Base-by-base conservation (phyloP, 2,329 filamentous ascomycete genomes). In the Calonectria hongkongensis region DNA sequence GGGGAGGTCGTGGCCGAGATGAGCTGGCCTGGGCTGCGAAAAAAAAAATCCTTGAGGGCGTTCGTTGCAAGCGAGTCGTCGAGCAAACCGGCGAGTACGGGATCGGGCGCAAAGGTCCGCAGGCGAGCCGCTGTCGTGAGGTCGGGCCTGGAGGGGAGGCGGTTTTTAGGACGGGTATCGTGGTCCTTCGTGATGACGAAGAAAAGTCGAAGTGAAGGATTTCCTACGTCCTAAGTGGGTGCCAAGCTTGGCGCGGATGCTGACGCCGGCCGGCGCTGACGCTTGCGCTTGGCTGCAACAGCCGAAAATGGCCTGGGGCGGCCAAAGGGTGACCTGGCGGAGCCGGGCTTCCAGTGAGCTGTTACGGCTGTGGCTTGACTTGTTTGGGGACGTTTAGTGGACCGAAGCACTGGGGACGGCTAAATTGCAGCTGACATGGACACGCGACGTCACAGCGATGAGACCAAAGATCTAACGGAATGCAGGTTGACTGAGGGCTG, bases 301-400 rank as follows among this genome's bases (percentile, higher is more conserved):
- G 77, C 75, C 77, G 74, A 71, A 76, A 69, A 66, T 71, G 58
- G 54, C 25, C 45, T 50, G 18, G 39, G 36, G 62, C 62, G 30
- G 54, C 62, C 73, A 66, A 43, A 70, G 65, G 74, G 66, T 21
- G 66, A 16, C 65, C 62, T 72, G 54, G 70, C 70, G 66, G 75
- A 66, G 63, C 73, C 66, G 74, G 75, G 72, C 63, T 74, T 51
- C 50, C 50, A 56, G 71, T 43, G 60, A 48, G 48, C 69, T 62
- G 18, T 18, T 65, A 65, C 73, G 74, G 77, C 68, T 78, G 74
- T 79, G 77, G 77, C 77, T 79, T 76, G 73, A 78, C 60, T 73
- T 75, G 76, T 69, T 67, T 60, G 73, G 50, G 76, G 70, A 69
- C 45, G 43, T 72, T 76, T 70, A 79, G 72, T 60, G 54, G 54